These are phyloP conservation scores for Nakataea oryzae DNA, from an alignment of 2,329 filamentous ascomycete species.

Conservation along the genomic window DNA sequence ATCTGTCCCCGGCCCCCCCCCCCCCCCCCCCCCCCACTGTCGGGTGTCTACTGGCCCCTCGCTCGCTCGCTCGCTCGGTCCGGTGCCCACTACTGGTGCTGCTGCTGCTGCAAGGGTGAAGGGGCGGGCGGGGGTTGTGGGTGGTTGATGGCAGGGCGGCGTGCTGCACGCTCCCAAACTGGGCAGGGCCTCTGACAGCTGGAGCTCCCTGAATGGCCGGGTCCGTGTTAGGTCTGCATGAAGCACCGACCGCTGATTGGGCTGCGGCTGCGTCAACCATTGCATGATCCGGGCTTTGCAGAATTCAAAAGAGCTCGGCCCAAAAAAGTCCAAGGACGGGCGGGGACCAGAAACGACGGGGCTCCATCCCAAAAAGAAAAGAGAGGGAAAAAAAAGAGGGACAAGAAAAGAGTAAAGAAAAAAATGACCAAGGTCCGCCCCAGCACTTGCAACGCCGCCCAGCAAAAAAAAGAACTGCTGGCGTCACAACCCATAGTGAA, in stretches of 20 bases:
- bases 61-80: background rate
- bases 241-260: constrained; percentile 6
- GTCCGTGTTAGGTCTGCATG: constrained; percentile 1
- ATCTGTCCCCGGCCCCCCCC: too few relatives aligned
- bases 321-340: background rate
- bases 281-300: constrained; percentile 7
- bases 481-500: background rate
- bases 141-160: background rate
- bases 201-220: constrained; percentile 10
- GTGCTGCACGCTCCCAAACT: background rate
- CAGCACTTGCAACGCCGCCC: background rate
- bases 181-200: constrained; percentile 9
- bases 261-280: constrained; percentile 5
- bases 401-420: background rate
- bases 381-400: background rate
- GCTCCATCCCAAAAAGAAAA: background rate
- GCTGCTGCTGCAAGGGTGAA: background rate
- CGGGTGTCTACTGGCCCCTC: background rate
- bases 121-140: background rate
- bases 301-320: background rate
- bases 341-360: too few relatives aligned
- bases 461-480: background rate
- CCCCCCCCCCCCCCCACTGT: too few relatives aligned
- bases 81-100: background rate
- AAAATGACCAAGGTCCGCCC: background rate